phyloP scores from a whole-genome alignment of 148 eudicot species.

The Amaranthus hypochondriacus region DNA sequence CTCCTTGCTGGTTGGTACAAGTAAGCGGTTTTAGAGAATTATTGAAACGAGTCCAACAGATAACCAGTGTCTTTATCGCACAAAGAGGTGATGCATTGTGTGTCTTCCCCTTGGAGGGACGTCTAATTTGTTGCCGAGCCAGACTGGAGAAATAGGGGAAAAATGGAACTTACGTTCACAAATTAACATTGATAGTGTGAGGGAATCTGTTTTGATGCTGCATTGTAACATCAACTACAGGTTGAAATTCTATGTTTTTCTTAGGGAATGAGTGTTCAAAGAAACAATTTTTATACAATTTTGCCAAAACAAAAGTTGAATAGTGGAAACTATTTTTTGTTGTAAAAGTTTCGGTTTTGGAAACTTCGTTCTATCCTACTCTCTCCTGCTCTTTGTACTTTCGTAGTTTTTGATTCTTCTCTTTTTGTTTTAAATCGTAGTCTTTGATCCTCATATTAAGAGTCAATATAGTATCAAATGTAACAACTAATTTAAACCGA shows the following conservation, averaged over 20 bases:
- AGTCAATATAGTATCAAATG: too few relatives aligned
- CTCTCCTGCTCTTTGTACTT: neutral
- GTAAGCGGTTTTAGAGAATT: slow-evolving; percentile 20
- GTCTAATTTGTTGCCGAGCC: neutral
- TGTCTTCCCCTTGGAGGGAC: neutral
- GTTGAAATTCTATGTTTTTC: slow-evolving; percentile 7
- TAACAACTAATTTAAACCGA: too few relatives aligned
- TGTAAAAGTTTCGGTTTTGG: neutral
- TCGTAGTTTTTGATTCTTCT: neutral
- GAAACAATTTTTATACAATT: neutral
- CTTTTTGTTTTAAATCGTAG: too few relatives aligned
- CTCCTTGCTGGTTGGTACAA: slow-evolving; percentile 93
- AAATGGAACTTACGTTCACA: neutral
- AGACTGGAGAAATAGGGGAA: neutral
- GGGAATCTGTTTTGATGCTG: neutral
- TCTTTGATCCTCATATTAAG: too few relatives aligned
- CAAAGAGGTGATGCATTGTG: neutral
- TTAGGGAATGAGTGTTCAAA: neutral
- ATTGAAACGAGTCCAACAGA: neutral
- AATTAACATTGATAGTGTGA: neutral
- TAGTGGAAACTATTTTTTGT: neutral
- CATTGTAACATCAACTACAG: slow-evolving; percentile 9
- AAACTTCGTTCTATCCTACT: neutral
- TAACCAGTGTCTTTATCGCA: neutral
- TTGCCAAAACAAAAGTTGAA: neutral